Evolutionary conservation across 2,329 filamentous ascomycete species (phyloP), one percentile per base, ranked within the genome.

Genomic region (Boeremia lycopersici): DNA sequence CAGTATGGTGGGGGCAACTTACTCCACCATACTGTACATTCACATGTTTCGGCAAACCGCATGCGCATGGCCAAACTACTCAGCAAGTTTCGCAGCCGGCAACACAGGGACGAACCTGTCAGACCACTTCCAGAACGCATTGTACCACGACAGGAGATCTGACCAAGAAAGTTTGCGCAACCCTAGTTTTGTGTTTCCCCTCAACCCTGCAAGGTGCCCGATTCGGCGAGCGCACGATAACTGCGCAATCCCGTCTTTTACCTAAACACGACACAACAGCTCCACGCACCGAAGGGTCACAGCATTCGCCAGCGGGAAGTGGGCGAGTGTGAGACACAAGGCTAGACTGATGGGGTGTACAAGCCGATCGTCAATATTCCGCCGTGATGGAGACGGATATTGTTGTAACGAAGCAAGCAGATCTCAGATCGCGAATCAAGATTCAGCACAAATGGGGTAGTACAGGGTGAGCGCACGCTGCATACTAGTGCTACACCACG

Each of bases 51-150:
- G n/a, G 39, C n/a, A 29, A 23, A 29, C 25, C 9, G 25, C 11
- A 33, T 39, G 35, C 42, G 35, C 25, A 52, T 35, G 35, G 40
- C 41, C 40, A 45, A 31, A 49, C 30, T 12, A 40, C 39, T 30
- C 11, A 44, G 41, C 26, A 49, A 17, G 40, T 45, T 41, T 45
- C 17, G 52, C 45, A 29, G 12, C 33, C n/a, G 33, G 46, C 39
- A 25, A 26, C 51, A 54, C 45, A 40, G 19, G 26, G 31, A 29
- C 19, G 13, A 38, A 26, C 15, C 48, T 54, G 52, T 54, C 52
- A 54, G 45, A 35, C 52, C 52, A 54, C 46, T 49, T 54, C 19
- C 17, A 41, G 52, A 23, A 6, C 15, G 30, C 29, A 41, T 44
- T 6, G 52, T 54, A 19, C 3, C 41, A 54, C 45, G 15, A 31